These are phyloP conservation scores for Pichia sp. DNA, from an alignment of 1,139 yeast genomes.

Conservation along the genomic window DNA sequence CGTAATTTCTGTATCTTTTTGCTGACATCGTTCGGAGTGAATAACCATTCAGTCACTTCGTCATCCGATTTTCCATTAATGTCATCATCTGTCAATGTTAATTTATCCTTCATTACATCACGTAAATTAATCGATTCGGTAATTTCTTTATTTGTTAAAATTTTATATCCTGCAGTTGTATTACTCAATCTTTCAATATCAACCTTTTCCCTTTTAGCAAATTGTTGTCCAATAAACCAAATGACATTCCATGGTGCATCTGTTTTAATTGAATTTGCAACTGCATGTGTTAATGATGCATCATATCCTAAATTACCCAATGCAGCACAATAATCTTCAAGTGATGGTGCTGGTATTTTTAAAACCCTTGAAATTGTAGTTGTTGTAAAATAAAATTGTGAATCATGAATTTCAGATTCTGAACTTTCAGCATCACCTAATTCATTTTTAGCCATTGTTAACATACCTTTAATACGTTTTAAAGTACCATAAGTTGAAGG, in stretches of 20 bases:
- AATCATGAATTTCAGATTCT: slow-evolving; percentile 25
- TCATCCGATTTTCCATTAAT: slow-evolving; percentile 20
- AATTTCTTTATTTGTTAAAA: slow-evolving; percentile 38
- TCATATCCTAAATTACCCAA: slow-evolving; percentile 78
- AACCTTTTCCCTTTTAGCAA: slow-evolving; percentile 46
- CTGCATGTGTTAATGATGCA: slow-evolving; percentile 84
- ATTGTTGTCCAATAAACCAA: slow-evolving; percentile 65
- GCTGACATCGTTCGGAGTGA: slow-evolving; percentile 53
- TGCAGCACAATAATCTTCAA: slow-evolving; percentile 67
- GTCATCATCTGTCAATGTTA: too few species aligned
- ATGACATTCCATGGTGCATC: slow-evolving; percentile 79
- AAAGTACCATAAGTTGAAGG: slow-evolving; percentile 54
- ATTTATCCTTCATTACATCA: slow-evolving; percentile 14
- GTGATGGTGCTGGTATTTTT: slow-evolving; percentile 79
- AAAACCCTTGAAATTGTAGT: slow-evolving; percentile 69
- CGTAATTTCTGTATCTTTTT: slow-evolving; percentile 53
- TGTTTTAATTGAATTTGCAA: slow-evolving; percentile 80
- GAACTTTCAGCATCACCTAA: slow-evolving; percentile 27
- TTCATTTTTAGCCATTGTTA: slow-evolving; percentile 74
- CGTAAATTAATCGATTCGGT: slow-evolving; percentile 27
- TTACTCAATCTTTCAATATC: slow-evolving; percentile 38
- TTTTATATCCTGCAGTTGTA: slow-evolving; percentile 59
- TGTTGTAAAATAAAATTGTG: slow-evolving; percentile 79
- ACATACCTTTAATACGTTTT: slow-evolving; percentile 87
- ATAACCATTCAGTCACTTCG: slow-evolving; percentile 33